A percentile compares a stretch with the other conserved stretches of the same genome.
These are phyloP conservation scores for Heliocybe sulcata DNA, from an alignment of 1,284 basidiomycete genomes.

Conservation along the genomic window DNA sequence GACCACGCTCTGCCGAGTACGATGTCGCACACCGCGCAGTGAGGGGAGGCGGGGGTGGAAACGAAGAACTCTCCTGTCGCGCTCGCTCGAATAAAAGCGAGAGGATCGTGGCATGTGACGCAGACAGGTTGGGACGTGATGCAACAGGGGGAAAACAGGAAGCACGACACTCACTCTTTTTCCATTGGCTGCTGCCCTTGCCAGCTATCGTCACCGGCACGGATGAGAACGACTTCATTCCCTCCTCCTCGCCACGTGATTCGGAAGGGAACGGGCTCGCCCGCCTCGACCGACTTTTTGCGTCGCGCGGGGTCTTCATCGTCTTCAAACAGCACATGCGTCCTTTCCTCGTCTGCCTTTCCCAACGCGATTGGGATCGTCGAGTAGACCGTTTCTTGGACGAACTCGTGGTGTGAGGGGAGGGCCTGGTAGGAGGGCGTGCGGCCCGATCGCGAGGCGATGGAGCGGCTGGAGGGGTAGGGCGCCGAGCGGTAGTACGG, in stretches of 20 bases:
- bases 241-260: slow-evolving; percentile 62
- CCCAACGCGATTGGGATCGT: slow-evolving; percentile 53
- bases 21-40: too few species aligned
- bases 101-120: too few species aligned
- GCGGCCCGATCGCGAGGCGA: slow-evolving; percentile 18
- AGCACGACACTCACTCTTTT: slow-evolving; percentile 50
- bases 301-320: slow-evolving; percentile 2
- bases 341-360: slow-evolving; percentile 26
- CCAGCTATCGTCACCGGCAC: slow-evolving; percentile 70
- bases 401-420: slow-evolving; percentile 26
- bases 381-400: slow-evolving; percentile 52
- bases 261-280: slow-evolving; percentile 41
- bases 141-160: too few species aligned
- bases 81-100: too few species aligned
- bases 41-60: too few species aligned
- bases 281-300: slow-evolving; percentile 20
- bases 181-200: slow-evolving; percentile 57
- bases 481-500: slow-evolving; percentile 20
- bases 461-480: slow-evolving; percentile 30
- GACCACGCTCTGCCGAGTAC: too few species aligned
- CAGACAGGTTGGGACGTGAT: too few species aligned
- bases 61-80: too few species aligned
- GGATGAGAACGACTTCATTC: slow-evolving; percentile 51
- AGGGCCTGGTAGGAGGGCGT: slow-evolving; percentile 17
- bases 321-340: background rate